Evolutionary conservation across 164 flowering plant species (phyloP), one percentile per base, ranked within the genome.

Genomic region (Liriodendron chinense): DNA sequence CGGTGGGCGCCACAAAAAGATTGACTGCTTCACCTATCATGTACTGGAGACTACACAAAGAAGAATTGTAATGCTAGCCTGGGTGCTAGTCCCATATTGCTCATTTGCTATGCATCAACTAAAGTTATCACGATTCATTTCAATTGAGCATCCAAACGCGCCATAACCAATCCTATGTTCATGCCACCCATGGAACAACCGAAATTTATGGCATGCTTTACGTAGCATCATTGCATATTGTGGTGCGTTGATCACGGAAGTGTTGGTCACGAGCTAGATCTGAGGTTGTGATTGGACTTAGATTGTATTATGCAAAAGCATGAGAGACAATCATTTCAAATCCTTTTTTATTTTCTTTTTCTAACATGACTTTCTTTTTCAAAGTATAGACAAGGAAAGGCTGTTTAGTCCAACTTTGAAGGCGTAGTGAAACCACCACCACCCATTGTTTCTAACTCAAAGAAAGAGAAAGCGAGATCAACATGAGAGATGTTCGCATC

Each of bases 401-500:
- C 63, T 62, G 73, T 56, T 26, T 67, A 74, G 80, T 82, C 82
- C 68, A 80, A 78, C 10, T 68, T 71, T 81, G 80, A 71, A 79
- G 82, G 80, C 49, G 50, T 63, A 79, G 69, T 71, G 74, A 77
- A 78, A 71, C 78, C 75, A 65, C 79, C 72, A 73, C 73, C 72
- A 26, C 76, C 20, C 25, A 18, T 20, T 24, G 13, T 26, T 68
- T 47, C 68, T 21, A 20, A 34, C 23, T 18, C 53, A 57, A 61
- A 47, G 24, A 59, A 26, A 57, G 65, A 53, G 8, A 72, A 57
- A 57, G 9, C 24, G 8, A 28, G 18, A 68, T 7, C n/a, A 68
- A 43, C 10, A 47, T 61, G 10, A 34, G 43, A 34, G 43, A 34
- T 61, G 2, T 57, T 57, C 22, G n/a, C 9, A 22, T 64, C 24